Base-by-base conservation (phyloP, 805 yeast species). In the Yueomyces sp. region DNA sequence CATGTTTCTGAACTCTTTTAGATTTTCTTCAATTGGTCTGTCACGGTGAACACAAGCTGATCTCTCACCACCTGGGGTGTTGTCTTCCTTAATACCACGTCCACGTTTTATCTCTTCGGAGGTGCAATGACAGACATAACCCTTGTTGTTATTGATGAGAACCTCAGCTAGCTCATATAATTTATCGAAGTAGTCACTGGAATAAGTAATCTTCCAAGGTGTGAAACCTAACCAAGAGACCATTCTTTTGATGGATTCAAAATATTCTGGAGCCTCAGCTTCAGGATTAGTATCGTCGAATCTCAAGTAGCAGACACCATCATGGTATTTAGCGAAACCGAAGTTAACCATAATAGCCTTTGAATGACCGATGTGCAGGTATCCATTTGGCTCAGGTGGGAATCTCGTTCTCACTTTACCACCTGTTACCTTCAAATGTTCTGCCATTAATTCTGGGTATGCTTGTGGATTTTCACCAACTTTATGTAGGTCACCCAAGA, bases 301-400 rank as follows among this genome's bases (percentile, higher is more conserved):
- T 63, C 99, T 76, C 62, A 92, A 73, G 61, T 87, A 86, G 64
- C 98, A 92, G 43, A 76, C 71, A 50, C 99, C 99, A 48, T 76
- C 73, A 62, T 87, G 72, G 66, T 69, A 81, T 59, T 83, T 81
- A 37, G 98, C 98, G 63, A 72, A 92, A n/a, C 99, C 99, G 64
- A 92, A 92, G 63, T 92, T 88, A 44, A 90, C 96, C 77, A 92
- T 84, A 60, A 92, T 90, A 42, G 98, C 98, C 67, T 92, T 92
- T 38, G 95, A 83, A 60, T 92, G 99, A 39, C 99, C 99, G 67
- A 92, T 92, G 68, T 92, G 99, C 67, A 92, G 75, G 67, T 88
- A 92, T 69, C 99, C 99, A 68, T 95, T 85, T 47, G 99, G 99
- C 71, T 92, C 99, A 51, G 99, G 99, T 47, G 66, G 99, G 67